Conservation (phyloP, 2,329 filamentous ascomycete species). For the Penicillium sp. region DNA sequence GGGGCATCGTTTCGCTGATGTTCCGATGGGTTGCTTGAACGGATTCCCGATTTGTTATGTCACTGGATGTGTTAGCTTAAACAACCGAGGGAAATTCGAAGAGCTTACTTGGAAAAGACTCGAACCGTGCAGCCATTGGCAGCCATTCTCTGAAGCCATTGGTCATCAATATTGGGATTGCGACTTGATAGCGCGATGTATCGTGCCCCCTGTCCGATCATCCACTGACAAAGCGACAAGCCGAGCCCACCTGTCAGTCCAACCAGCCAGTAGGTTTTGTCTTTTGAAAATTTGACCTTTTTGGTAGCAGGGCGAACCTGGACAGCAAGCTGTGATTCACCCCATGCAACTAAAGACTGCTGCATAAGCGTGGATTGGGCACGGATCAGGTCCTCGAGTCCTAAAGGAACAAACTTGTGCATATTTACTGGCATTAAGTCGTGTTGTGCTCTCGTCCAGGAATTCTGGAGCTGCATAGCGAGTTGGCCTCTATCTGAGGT, state of each 20-base stretch:
- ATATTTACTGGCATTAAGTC: constrained; percentile 12
- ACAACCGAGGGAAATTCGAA: not conserved
- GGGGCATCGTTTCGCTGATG: constrained; percentile 35
- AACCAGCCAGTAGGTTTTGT: constrained; percentile 37
- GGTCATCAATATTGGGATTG: constrained; percentile 27
- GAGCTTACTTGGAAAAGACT: constrained; percentile 20
- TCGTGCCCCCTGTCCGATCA: constrained; percentile 29
- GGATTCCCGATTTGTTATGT: constrained; percentile 24
- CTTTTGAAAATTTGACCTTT: constrained; percentile 21
- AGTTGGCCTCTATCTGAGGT: not conserved
- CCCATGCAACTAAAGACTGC: constrained; percentile 19
- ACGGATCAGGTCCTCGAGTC: constrained; percentile 12
- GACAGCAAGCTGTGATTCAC: constrained; percentile 6
- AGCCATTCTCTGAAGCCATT: constrained; percentile 24
- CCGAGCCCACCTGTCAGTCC: constrained; percentile 33
- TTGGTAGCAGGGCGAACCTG: constrained; percentile 22
- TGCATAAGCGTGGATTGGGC: not conserved
- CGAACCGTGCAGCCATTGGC: constrained; percentile 20
- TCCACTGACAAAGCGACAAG: constrained; percentile 31
- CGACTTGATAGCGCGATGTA: constrained; percentile 32
- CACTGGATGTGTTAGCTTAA: constrained; percentile 11
- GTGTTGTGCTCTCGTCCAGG: constrained; percentile 6
- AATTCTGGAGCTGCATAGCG: constrained; percentile 6
- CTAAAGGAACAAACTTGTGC: constrained; percentile 7
- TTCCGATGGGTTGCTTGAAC: constrained; percentile 24